Conservation (phyloP, 2,329 filamentous ascomycete species). For the Penicillium sp. region DNA sequence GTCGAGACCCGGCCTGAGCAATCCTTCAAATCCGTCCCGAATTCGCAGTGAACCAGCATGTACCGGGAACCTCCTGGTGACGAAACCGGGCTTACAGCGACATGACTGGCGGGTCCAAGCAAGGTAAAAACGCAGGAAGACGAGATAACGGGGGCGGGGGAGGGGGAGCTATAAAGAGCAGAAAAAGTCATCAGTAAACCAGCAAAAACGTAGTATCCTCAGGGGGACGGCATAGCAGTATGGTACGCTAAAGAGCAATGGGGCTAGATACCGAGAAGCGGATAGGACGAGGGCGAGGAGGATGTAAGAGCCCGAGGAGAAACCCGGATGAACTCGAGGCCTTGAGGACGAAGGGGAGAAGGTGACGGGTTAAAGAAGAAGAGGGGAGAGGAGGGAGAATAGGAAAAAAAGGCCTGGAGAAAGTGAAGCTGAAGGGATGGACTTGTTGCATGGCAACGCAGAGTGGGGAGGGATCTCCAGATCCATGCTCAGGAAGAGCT, state of each 20-base stretch:
- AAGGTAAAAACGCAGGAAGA: slow-evolving; percentile 17
- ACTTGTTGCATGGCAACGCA: slow-evolving; percentile 49
- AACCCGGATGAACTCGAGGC: slow-evolving; percentile 15
- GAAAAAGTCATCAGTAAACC: slow-evolving; percentile 18
- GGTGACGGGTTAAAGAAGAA: slow-evolving; percentile 27
- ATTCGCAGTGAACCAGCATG: slow-evolving; percentile 30
- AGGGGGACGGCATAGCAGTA: slow-evolving; percentile 18
- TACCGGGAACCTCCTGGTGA: slow-evolving; percentile 25
- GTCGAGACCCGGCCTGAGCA: slow-evolving; percentile 19
- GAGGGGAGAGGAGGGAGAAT: slow-evolving; percentile 30
- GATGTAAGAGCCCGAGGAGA: background rate
- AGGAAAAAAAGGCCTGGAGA: slow-evolving; percentile 34
- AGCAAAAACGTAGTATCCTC: slow-evolving; percentile 12
- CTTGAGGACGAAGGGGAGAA: slow-evolving; percentile 24
- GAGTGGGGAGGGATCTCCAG: slow-evolving; percentile 47
- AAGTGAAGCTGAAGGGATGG: slow-evolving; percentile 48
- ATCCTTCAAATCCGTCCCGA: slow-evolving; percentile 20
- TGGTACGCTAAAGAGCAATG: slow-evolving; percentile 27
- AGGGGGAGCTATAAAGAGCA: slow-evolving; percentile 22
- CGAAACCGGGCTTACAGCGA: slow-evolving; percentile 32
- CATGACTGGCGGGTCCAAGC: slow-evolving; percentile 30
- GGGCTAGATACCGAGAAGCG: slow-evolving; percentile 27
- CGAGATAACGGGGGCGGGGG: slow-evolving; percentile 17
- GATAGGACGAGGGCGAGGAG: slow-evolving; percentile 9
- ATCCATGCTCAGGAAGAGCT: slow-evolving; percentile 31